Evolutionary conservation across 176 grass and related monocot species (phyloP).

Genomic region (Hyparrhenia diplandra): DNA sequence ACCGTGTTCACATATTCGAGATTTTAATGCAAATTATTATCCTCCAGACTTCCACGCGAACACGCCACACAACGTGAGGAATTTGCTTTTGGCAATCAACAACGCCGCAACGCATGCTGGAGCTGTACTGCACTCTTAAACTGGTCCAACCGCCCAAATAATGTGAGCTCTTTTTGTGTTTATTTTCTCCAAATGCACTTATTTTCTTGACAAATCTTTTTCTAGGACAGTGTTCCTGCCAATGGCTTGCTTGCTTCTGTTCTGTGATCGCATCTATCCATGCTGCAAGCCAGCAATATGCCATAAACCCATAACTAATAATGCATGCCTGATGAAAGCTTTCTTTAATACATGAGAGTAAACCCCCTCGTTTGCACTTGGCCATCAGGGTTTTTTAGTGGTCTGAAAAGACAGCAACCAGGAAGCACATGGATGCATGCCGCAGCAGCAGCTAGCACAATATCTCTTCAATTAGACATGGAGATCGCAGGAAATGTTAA

Average conservation of each 20-base stretch:
- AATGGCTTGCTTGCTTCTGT: not conserved
- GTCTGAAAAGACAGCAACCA: not conserved
- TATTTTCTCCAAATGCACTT: not conserved
- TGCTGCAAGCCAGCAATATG: not conserved
- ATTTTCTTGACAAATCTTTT: not conserved
- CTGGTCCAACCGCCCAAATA: not conserved
- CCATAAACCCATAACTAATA: not conserved
- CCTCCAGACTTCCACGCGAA: no score
- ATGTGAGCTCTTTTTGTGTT: not conserved
- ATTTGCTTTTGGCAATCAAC: no score
- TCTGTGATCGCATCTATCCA: not conserved
- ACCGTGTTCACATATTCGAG: no score
- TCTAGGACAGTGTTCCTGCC: not conserved
- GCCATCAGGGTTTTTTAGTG: no score
- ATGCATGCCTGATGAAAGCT: not conserved
- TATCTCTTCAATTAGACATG: not conserved
- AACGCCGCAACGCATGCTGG: no score
- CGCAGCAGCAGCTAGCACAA: not conserved
- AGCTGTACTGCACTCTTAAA: not conserved
- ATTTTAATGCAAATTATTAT: no score
- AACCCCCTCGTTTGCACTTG: no score
- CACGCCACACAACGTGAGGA: no score
- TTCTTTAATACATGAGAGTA: not conserved
- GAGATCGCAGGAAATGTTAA: slow-evolving; percentile 33
- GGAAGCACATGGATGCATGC: no score